Percentiles rank a stretch among this genome's conserved stretches.
phyloP scores from a whole-genome alignment of 768 basidiomycete genomes.

The Gautieria morchelliformis region DNA sequence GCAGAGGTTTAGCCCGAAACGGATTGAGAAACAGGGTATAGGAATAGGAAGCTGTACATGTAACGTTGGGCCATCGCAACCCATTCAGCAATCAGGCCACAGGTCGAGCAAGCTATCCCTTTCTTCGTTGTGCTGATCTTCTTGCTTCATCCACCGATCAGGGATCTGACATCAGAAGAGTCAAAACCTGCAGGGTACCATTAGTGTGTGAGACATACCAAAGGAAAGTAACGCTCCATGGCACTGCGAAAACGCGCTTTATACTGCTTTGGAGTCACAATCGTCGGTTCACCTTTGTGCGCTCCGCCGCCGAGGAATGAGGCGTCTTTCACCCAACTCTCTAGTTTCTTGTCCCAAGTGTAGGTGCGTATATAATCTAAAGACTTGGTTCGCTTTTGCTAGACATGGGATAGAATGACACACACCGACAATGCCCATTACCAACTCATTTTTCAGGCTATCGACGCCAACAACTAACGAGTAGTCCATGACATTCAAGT shows the following conservation, averaged over 20 bases:
- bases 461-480: slow-evolving; percentile 96
- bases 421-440: slow-evolving; percentile 93
- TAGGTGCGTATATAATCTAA: slow-evolving; percentile 91
- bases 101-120: slow-evolving; percentile 18
- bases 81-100: slow-evolving; percentile 29
- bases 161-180: slow-evolving; percentile 45
- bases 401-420: slow-evolving; percentile 9
- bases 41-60: too few relatives aligned
- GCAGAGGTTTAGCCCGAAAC: not conserved
- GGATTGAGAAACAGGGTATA: too few relatives aligned
- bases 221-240: slow-evolving; percentile 83
- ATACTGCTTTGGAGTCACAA: slow-evolving; percentile 94
- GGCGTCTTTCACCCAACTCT: slow-evolving; percentile 97
- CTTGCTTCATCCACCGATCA: slow-evolving; percentile 87
- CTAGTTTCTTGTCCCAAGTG: slow-evolving; percentile 97
- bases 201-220: slow-evolving; percentile 38
- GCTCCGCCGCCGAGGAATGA: slow-evolving; percentile 73
- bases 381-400: too few relatives aligned
- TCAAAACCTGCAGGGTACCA: slow-evolving; percentile 5
- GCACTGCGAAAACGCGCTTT: slow-evolving; percentile 77
- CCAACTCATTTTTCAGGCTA: slow-evolving; percentile 77
- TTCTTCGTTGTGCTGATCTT: slow-evolving; percentile 28
- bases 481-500: slow-evolving; percentile 97
- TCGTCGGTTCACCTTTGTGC: slow-evolving; percentile 86
- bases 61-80: not conserved